Evolutionary conservation across 345 rosid species (phyloP), one percentile per base, ranked within the genome.

Genomic region (Corchorus olitorius): DNA sequence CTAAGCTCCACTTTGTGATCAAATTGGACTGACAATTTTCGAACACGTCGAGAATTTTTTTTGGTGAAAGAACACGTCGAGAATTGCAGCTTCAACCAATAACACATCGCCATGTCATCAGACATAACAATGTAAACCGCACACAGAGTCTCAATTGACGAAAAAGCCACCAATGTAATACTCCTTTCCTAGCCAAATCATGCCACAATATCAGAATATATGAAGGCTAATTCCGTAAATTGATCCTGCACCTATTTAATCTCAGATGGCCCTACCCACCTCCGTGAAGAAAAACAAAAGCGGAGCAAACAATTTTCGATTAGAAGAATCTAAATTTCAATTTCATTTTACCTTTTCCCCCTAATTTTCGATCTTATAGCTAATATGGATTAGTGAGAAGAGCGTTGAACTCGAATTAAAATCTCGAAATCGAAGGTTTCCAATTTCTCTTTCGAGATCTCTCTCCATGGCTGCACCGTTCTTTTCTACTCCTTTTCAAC

Each of bases 401-500:
- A 52, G 17, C 35, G 62, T 70, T 4, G 39, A 43, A 41, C 5
- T 56, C 75, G 34, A 7, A 49, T 58, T 20, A 43, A 63, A 17
- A 48, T 22, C 35, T 63, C 46, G 68, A 63, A 62, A 48, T 74
- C 39, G 34, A 34, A 33, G 70, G n/a, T 5, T 6, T 63, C 63
- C 1, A 35, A 63, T 63, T 63, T 35, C 77, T 35, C n/a, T 17
- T 46, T 63, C 62, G 37, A 50, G 70, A 74, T 50, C 50, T 72
- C 65, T 59, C 78, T n/a, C n/a, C 73, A 96, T 96, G 98, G 99
- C 99, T 15, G 98, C 99, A 45, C 98, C 99, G 45, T 96, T 94
- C 83, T 96, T 94, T 88, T 88, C 97, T 0, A 96, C 97, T 72
- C 99, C 99, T 74, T 90, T 96, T 85, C 99, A 96, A 83, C 99